Evolutionary conservation across 1,284 basidiomycete species (phyloP), one percentile per base, ranked within the genome.

Genomic region (Apiotrichum porosum): DNA sequence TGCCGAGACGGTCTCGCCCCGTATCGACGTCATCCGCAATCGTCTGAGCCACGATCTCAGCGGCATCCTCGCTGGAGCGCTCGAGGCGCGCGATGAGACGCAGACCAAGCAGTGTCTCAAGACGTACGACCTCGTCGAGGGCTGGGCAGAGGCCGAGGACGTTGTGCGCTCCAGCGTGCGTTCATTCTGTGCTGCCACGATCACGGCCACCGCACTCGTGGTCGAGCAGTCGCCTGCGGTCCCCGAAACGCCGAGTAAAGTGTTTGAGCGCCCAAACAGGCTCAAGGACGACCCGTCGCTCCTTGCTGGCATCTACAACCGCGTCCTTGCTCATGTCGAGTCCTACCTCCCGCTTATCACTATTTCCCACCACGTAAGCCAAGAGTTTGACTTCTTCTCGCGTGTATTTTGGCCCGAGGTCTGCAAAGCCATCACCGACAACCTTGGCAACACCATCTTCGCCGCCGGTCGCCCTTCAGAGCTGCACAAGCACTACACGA

Each of bases 331-430:
- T n/a, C 91, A 88, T 68, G 77, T 88, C 31, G 82, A 85, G 59
- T 86, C 74, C 57, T 89, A 69, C 76, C 79, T 62, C 69, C 79
- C 61, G 19, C 79, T 93, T 22, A 83, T 93, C 79, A 82, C 84
- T 35, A 77, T 85, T 22, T 83, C 88, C 0, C 87, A 91, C 55
- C 79, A 61, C 9, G 42, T 69, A 1, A 63, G 60, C 13, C 68
- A 78, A 17, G 79, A 80, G 1, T 93, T 90, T 66, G 81, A 88
- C 56, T 83, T 95, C 47, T 80, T 94, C 76, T 80, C 85, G 1
- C 85, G 88, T 59, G 86, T 93, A 3, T 75, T 97, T 12, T 95
- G 91, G 88, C 83, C 84, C 18, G 88, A 91, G 66, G 73, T 95
- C 30, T 84, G 83, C 4, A 76, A 79, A 23, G 79, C 84, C 0